These are phyloP conservation scores for Cubamyces sp. DNA, from an alignment of 768 basidiomycete species.

Conservation along the genomic window DNA sequence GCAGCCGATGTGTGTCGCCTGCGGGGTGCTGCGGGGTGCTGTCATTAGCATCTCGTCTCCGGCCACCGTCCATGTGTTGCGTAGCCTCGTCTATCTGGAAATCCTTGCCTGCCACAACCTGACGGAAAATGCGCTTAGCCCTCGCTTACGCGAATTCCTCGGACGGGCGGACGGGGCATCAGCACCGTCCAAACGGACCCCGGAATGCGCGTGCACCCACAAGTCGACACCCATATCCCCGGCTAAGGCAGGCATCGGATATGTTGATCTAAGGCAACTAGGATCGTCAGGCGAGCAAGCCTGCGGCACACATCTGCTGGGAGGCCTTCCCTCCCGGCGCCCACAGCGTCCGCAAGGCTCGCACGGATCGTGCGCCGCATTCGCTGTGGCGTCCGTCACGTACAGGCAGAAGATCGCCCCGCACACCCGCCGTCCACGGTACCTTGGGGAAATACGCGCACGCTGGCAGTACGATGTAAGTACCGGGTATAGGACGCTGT, in stretches of 20 bases:
- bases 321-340: background rate
- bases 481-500: no score
- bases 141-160: background rate
- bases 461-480: no score
- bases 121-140: background rate
- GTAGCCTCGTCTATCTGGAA: background rate
- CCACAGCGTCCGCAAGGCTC: background rate
- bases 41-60: conserved; percentile 4
- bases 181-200: background rate
- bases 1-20: background rate
- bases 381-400: conserved; percentile 3
- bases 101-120: background rate
- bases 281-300: conserved; percentile 11
- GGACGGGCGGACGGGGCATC: background rate
- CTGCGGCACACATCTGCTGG: background rate
- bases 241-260: background rate
- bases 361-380: conserved; percentile 5
- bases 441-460: no score
- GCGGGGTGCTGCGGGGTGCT: background rate
- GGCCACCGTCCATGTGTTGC: background rate
- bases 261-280: background rate
- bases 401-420: background rate
- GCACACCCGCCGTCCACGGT: no score
- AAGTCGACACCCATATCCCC: background rate
- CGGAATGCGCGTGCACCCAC: conserved; percentile 10